Conservation (phyloP, 768 basidiomycete genomes). For the Pholiota microspora region DNA sequence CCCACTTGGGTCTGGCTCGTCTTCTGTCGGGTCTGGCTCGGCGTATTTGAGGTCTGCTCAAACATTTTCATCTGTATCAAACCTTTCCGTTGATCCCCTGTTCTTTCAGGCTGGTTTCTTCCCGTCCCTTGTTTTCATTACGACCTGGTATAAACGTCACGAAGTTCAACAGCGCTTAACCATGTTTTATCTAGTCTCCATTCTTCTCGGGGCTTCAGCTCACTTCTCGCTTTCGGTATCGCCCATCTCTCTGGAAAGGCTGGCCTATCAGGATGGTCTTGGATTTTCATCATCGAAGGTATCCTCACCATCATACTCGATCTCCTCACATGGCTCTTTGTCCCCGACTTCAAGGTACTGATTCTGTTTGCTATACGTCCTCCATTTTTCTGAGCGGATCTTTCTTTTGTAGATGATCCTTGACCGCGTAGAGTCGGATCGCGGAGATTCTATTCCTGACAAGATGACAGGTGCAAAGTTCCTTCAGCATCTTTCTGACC, state of each 20-base stretch:
- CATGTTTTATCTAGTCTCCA: conserved; percentile 20
- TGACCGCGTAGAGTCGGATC: conserved; percentile 34
- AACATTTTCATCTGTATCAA: too few relatives aligned
- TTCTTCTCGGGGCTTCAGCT: conserved; percentile 13
- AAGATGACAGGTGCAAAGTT: conserved; percentile 28
- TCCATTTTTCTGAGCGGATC: conserved; percentile 1
- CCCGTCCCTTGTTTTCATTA: conserved; percentile 17
- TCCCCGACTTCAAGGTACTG: conserved; percentile 32
- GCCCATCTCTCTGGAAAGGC: conserved; percentile 24
- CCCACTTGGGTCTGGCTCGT: conserved; percentile 26
- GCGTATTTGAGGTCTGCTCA: conserved; percentile 26
- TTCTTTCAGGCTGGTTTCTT: conserved; percentile 17
- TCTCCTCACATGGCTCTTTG: conserved; percentile 26
- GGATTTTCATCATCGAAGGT: conserved; percentile 37
- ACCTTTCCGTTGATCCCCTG: too few relatives aligned
- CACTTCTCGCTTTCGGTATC: conserved; percentile 21
- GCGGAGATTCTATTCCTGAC: conserved; percentile 37
- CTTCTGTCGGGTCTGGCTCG: conserved; percentile 26
- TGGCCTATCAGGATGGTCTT: conserved; percentile 31
- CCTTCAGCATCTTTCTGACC: conserved; percentile 34
- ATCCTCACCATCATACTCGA: conserved; percentile 29
- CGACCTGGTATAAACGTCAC: conserved; percentile 22
- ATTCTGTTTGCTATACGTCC: not conserved
- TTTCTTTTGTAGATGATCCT: conserved; percentile 23
- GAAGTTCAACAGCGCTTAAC: conserved; percentile 24